Conservation (phyloP, 1,284 basidiomycete species). For the Apiotrichum akiyoshidainum region DNA sequence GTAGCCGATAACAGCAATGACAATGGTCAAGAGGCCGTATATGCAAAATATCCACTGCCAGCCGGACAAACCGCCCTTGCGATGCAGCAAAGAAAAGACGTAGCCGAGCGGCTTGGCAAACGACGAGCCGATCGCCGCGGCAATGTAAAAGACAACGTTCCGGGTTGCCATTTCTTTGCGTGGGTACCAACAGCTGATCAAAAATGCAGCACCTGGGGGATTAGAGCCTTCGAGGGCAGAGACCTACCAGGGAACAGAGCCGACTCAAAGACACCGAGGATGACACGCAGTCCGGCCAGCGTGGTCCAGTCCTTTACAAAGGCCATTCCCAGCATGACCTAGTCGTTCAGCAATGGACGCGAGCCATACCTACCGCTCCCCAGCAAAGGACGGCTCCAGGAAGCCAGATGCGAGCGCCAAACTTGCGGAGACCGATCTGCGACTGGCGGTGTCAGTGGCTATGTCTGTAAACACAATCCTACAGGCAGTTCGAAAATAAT, state of each 20-base stretch:
- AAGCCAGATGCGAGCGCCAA: slow-evolving; percentile 21
- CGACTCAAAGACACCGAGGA: slow-evolving; percentile 26
- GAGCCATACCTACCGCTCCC: slow-evolving; percentile 24
- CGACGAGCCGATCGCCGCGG: slow-evolving; percentile 17
- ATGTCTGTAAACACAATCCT: no score
- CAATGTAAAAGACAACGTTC: slow-evolving; percentile 17
- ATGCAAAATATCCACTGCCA: slow-evolving; percentile 11
- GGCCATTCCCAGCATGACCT: slow-evolving; percentile 48
- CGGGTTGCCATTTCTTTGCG: no score
- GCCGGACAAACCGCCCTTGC: slow-evolving; percentile 4
- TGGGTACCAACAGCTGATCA: no score
- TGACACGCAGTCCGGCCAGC: slow-evolving; percentile 47
- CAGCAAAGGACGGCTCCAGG: slow-evolving; percentile 30
- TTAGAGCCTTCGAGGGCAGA: no score
- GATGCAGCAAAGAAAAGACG: slow-evolving; percentile 10
- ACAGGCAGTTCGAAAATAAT: neutral
- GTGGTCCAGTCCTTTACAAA: slow-evolving; percentile 41
- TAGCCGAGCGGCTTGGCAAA: slow-evolving; percentile 14
- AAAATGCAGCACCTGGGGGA: no score
- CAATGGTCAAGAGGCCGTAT: neutral
- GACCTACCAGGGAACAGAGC: no score
- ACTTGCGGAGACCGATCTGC: slow-evolving; percentile 29
- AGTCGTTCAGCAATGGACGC: neutral
- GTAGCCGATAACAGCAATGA: neutral
- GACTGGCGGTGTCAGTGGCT: neutral